Conservation (phyloP, 768 basidiomycete genomes). For the Chalciporus pseudorubinellus region DNA sequence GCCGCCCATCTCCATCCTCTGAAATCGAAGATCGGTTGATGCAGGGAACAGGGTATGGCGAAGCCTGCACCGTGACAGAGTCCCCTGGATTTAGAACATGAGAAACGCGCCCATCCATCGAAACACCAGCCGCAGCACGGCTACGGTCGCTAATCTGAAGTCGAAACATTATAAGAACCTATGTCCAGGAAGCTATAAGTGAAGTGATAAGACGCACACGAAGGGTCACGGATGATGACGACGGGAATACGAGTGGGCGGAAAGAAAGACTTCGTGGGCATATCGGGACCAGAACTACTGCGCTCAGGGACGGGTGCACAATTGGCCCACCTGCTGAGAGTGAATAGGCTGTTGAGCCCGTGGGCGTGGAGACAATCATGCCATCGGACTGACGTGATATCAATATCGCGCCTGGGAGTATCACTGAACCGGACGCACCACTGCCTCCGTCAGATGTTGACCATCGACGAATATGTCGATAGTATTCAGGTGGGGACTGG, state of each 20-base stretch:
- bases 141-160: constrained; percentile 78
- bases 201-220: constrained; percentile 47
- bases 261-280: constrained; percentile 92
- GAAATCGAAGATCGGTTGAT: constrained; percentile 83
- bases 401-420: constrained; percentile 12
- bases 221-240: constrained; percentile 70
- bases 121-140: constrained; percentile 83
- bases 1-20: constrained; percentile 41
- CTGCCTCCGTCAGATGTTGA: constrained; percentile 92
- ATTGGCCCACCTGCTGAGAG: constrained; percentile 95
- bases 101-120: constrained; percentile 90
- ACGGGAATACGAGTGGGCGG: constrained; percentile 87
- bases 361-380: constrained; percentile 91
- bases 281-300: constrained; percentile 92
- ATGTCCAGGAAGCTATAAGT: neutral
- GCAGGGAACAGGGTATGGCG: constrained; percentile 89
- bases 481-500: constrained; percentile 87
- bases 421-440: constrained; percentile 52
- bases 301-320: constrained; percentile 88
- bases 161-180: constrained; percentile 4
- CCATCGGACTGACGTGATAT: constrained; percentile 72
- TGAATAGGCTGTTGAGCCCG: constrained; percentile 95
- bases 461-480: constrained; percentile 94
- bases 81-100: constrained; percentile 82
- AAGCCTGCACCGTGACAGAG: constrained; percentile 80